Conservation (phyloP, 192 early-diverging fungal species). For the Pilaira anomala region DNA sequence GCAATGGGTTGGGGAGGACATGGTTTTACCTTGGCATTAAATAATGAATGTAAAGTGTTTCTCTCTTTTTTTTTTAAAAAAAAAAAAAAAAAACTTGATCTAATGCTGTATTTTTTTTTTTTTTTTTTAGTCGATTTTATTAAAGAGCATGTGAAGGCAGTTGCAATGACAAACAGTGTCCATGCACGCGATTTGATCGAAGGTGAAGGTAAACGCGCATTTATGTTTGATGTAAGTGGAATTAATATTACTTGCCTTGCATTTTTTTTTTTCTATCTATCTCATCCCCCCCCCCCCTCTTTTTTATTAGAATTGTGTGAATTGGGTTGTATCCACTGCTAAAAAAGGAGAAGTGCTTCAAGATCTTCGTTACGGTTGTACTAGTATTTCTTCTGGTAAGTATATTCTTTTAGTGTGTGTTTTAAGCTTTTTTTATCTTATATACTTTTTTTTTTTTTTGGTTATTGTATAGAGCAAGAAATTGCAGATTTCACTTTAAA, state of each 20-base stretch:
- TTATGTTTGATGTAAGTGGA: conserved; percentile 21
- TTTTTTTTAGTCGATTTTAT: conserved; percentile 22
- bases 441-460: no score
- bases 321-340: conserved; percentile 17
- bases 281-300: no score
- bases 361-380: conserved; percentile 28
- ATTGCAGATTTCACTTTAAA: conserved; percentile 25
- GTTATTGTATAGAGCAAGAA: conserved; percentile 21
- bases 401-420: no score
- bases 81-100: no score
- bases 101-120: no score
- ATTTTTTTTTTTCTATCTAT: conserved; percentile 1
- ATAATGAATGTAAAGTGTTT: conserved; percentile 24
- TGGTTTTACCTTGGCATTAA: conserved; percentile 19
- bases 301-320: conserved; percentile 9
- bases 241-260: not conserved
- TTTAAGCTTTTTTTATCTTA: no score
- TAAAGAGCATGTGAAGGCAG: conserved; percentile 14
- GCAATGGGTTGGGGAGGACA: conserved; percentile 33
- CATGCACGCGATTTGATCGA: conserved; percentile 17
- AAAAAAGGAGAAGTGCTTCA: not conserved
- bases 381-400: conserved; percentile 24
- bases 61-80: not conserved
- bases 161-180: conserved; percentile 16
- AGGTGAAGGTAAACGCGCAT: conserved; percentile 20